Evolutionary conservation across 306 rosid genomes (phyloP).

Genomic region (Adenanthera pavonina): DNA sequence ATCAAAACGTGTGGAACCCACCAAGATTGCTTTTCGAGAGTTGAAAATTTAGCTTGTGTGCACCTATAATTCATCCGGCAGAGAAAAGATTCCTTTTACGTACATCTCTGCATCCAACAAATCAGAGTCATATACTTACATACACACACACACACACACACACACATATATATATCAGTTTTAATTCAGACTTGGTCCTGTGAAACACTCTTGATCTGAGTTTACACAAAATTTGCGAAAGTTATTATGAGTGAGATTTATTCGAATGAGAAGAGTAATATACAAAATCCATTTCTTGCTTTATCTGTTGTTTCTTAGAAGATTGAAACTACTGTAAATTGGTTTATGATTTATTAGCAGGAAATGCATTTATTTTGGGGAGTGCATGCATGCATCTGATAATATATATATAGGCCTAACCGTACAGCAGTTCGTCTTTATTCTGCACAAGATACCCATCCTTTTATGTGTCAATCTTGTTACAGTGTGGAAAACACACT

Average conservation of each 20-base stretch:
- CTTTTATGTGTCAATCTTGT: constrained; percentile 26
- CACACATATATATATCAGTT: neutral
- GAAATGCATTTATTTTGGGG: constrained; percentile 22
- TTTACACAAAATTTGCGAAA: no score
- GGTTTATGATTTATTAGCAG: constrained; percentile 3
- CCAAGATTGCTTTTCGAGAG: neutral
- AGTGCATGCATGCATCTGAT: constrained; percentile 15
- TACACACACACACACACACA: no score
- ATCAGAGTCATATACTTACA: no score
- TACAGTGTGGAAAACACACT: constrained; percentile 22
- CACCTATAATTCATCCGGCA: neutral
- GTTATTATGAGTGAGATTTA: no score
- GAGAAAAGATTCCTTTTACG: neutral
- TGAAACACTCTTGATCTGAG: no score
- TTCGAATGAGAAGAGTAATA: no score
- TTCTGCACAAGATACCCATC: constrained; percentile 41
- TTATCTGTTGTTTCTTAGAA: no score
- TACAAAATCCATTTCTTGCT: no score
- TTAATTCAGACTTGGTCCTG: neutral
- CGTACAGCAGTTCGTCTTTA: constrained; percentile 34
- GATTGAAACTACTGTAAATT: no score
- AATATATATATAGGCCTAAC: constrained; percentile 29
- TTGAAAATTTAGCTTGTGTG: neutral
- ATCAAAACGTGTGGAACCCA: neutral
- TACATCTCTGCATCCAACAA: neutral